These are phyloP conservation scores for Emergomyces orientalis DNA, from an alignment of 2,329 filamentous ascomycete species.

Conservation along the genomic window DNA sequence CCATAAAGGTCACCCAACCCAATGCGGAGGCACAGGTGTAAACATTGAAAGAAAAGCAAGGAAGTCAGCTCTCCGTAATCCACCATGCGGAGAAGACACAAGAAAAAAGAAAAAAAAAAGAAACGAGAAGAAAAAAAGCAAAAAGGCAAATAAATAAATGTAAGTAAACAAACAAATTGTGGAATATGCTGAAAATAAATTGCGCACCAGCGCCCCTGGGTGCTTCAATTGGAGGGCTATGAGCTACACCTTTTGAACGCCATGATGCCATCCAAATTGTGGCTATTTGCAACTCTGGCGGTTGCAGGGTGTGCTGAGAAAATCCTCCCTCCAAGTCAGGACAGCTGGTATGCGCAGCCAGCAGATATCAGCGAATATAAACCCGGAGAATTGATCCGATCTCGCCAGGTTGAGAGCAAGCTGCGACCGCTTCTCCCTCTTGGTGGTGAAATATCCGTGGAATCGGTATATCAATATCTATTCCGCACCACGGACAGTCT, in stretches of 20 bases:
- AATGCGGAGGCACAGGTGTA: too few relatives aligned
- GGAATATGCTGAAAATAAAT: not conserved
- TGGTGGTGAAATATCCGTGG: conserved; percentile 16
- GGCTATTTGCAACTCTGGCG: not conserved
- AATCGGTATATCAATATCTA: conserved; percentile 29
- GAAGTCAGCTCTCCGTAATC: not conserved
- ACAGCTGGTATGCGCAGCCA: not conserved
- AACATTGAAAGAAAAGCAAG: not conserved
- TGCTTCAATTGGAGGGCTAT: not conserved
- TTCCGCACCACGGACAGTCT: conserved; percentile 34
- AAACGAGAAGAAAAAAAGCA: not conserved
- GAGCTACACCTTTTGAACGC: too few relatives aligned
- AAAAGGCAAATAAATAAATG: not conserved
- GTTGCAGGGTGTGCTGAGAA: not conserved
- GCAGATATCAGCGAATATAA: not conserved
- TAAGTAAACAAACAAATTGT: not conserved
- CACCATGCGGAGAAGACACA: not conserved
- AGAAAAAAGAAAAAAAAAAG: not conserved
- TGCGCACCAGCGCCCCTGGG: not conserved
- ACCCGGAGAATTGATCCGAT: conserved; percentile 1
- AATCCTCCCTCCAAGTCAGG: not conserved
- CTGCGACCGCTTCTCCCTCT: not conserved
- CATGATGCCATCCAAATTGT: not conserved
- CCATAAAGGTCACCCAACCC: not conserved
- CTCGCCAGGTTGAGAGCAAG: not conserved